Conservation (phyloP, 164 flowering plant species). For the Stephania yunnanensis region DNA sequence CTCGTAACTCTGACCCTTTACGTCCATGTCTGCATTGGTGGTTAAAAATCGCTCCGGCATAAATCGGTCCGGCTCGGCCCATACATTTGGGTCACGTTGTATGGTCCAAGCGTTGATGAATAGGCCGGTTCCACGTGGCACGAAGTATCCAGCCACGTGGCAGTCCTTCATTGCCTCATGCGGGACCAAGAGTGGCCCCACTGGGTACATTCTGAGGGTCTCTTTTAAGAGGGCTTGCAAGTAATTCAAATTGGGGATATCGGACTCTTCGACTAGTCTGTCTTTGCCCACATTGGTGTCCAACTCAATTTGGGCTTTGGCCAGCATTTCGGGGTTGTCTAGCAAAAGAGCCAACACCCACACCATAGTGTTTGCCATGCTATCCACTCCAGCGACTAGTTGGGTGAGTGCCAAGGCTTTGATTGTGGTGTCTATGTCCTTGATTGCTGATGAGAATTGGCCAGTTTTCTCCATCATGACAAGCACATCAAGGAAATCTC, state of each 20-base stretch:
- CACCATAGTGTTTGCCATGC: not conserved
- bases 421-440: not conserved
- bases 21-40: not conserved
- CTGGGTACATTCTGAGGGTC: not conserved
- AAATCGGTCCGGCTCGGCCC: not conserved
- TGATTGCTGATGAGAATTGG: not conserved
- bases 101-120: not conserved
- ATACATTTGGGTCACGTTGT: constrained; percentile 3
- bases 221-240: not conserved
- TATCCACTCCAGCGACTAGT: not conserved
- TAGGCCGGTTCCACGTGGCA: not conserved
- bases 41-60: constrained; percentile 2
- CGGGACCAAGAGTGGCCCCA: not conserved
- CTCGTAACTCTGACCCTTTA: not conserved
- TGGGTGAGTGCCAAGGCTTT: not conserved
- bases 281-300: not conserved
- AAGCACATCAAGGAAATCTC: not conserved
- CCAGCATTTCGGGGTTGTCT: not conserved
- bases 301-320: not conserved
- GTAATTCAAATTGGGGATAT: not conserved
- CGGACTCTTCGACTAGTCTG: not conserved
- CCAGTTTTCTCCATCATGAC: not conserved
- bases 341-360: not conserved
- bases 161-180: constrained; percentile 1
- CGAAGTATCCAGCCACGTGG: not conserved